Evolutionary conservation across 495 filamentous ascomycete genomes (phyloP).

Genomic region (Hyphodiscus hymeniophilus): DNA sequence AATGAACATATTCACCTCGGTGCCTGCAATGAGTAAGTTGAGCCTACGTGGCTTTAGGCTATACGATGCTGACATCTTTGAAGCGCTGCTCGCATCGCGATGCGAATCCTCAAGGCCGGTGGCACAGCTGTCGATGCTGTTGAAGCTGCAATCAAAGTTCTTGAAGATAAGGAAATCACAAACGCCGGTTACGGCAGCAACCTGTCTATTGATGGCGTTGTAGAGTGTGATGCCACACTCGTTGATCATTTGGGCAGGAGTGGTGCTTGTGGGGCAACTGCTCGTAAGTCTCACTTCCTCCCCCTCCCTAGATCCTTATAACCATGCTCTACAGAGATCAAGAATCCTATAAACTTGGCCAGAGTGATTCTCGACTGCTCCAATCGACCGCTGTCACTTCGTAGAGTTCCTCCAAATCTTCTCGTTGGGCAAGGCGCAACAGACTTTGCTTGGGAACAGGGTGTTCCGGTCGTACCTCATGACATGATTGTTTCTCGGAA

Average conservation of each 20-base stretch:
- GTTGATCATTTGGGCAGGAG: constrained; percentile 87
- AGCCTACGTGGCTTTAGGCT: neutral
- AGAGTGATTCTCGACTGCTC: constrained; percentile 73
- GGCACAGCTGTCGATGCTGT: constrained; percentile 83
- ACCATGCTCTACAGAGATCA: constrained; percentile 53
- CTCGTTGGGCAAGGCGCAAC: constrained; percentile 77
- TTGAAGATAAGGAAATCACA: constrained; percentile 92
- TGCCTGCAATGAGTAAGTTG: constrained; percentile 77
- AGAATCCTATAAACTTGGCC: constrained; percentile 85
- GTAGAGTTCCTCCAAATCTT: constrained; percentile 87
- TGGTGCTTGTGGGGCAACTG: constrained; percentile 84
- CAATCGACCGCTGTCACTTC: constrained; percentile 61
- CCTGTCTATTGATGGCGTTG: constrained; percentile 76
- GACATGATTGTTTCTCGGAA: constrained; percentile 68
- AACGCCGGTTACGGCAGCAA: constrained; percentile 97
- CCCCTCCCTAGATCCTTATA: neutral
- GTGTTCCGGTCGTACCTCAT: constrained; percentile 58
- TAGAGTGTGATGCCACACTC: constrained; percentile 90
- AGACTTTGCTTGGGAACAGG: constrained; percentile 72
- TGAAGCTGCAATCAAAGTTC: constrained; percentile 74
- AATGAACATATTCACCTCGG: constrained; percentile 79
- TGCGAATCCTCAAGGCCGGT: constrained; percentile 69
- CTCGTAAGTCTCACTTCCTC: constrained; percentile 49
- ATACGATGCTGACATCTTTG: constrained; percentile 2
- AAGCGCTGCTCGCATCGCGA: constrained; percentile 74